phyloP scores from a whole-genome alignment of 2,329 filamentous ascomycete genomes.

The Colletotrichum cuscutae region DNA sequence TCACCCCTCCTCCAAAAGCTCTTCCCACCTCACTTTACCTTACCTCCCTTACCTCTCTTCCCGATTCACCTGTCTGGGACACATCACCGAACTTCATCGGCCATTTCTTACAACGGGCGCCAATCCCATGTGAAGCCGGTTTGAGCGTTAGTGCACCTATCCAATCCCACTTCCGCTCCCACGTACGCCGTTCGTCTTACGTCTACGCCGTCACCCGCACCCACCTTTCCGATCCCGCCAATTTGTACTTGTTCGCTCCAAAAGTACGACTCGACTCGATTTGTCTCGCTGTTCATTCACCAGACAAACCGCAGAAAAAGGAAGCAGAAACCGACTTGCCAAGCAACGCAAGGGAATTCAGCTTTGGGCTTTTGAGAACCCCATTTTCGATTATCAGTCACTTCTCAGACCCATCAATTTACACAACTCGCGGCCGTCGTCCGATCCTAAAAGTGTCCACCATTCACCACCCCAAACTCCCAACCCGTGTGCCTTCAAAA shows the following conservation, averaged over 20 bases:
- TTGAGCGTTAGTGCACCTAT: slow-evolving; percentile 17
- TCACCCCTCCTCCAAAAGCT: background rate
- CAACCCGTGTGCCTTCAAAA: slow-evolving; percentile 4
- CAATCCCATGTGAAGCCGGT: slow-evolving; percentile 16
- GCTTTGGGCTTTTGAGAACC: slow-evolving; percentile 25
- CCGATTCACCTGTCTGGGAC: background rate
- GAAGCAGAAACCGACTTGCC: slow-evolving; percentile 18
- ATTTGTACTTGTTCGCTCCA: background rate
- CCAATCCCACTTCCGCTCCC: slow-evolving; percentile 21
- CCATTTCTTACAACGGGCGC: slow-evolving; percentile 22
- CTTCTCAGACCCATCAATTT: background rate
- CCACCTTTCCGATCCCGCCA: slow-evolving; percentile 6
- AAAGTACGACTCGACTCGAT: background rate
- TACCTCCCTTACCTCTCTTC: background rate
- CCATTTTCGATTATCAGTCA: background rate
- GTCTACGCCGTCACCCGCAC: slow-evolving; percentile 21
- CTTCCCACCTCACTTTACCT: too few species aligned
- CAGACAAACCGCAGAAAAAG: slow-evolving; percentile 7
- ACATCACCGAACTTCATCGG: background rate
- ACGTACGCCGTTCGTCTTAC: slow-evolving; percentile 6
- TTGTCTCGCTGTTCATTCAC: slow-evolving; percentile 7
- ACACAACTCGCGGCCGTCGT: background rate
- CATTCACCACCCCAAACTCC: background rate
- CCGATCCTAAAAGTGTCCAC: background rate
- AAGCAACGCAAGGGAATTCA: slow-evolving; percentile 34